These are phyloP conservation scores for Chamaenerion angustifolium DNA, from an alignment of 345 rosid genomes.

Conservation along the genomic window DNA sequence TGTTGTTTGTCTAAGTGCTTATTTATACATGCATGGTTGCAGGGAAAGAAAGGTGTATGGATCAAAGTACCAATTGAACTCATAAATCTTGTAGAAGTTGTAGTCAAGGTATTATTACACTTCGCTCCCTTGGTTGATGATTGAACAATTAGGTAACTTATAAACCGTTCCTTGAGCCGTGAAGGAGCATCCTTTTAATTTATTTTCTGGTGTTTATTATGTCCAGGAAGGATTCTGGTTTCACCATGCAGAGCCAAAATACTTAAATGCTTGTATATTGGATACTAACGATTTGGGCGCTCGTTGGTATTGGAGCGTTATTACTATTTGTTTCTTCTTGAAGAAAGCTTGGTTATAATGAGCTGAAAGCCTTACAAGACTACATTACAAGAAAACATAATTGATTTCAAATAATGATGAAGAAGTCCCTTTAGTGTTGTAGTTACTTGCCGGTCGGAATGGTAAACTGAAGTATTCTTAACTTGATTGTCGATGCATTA, in stretches of 20 bases:
- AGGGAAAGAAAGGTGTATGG: constrained; percentile 90
- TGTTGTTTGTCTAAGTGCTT: too few relatives aligned
- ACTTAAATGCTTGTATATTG: constrained; percentile 79
- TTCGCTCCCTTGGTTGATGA: background rate
- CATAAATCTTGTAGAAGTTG: constrained; percentile 54
- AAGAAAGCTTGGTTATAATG: too few relatives aligned
- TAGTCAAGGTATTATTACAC: constrained; percentile 40
- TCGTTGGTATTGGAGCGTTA: constrained; percentile 40
- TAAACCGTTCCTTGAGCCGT: too few relatives aligned
- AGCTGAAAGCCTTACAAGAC: too few relatives aligned
- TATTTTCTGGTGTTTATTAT: background rate
- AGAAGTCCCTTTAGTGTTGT: too few relatives aligned
- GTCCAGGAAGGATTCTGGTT: constrained; percentile 82
- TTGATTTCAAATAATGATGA: too few relatives aligned
- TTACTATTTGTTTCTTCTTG: background rate
- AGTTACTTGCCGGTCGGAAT: too few relatives aligned
- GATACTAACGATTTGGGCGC: too few relatives aligned
- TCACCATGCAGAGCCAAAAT: constrained; percentile 79
- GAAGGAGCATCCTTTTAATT: background rate
- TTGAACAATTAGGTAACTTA: background rate
- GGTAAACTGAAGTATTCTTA: too few relatives aligned
- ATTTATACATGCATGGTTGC: constrained; percentile 8
- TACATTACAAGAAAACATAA: too few relatives aligned
- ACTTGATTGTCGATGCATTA: too few relatives aligned
- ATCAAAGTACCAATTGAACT: constrained; percentile 62